A percentile compares a stretch with the other conserved stretches of the same genome.
phyloP scores from a whole-genome alignment of 805 yeast species.

The Pichia californica region DNA sequence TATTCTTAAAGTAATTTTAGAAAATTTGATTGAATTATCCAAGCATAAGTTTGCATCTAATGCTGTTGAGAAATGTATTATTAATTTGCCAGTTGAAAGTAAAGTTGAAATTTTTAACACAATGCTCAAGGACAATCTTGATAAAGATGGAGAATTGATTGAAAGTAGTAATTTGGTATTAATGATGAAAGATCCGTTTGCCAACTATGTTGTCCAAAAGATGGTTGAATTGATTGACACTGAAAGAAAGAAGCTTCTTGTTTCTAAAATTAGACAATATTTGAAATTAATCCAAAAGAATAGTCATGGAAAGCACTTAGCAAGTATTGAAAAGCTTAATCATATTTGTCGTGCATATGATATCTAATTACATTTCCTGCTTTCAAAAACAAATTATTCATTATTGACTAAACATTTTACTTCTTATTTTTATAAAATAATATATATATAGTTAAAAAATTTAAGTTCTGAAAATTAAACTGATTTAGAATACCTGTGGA shows the following conservation, averaged over 20 bases:
- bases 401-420: too few species aligned
- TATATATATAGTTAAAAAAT: too few species aligned
- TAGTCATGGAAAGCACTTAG: slow-evolving; percentile 74
- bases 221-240: slow-evolving; percentile 77
- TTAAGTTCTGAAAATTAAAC: too few species aligned
- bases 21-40: slow-evolving; percentile 63
- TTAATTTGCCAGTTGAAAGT: slow-evolving; percentile 61
- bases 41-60: slow-evolving; percentile 96
- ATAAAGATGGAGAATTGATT: slow-evolving; percentile 38
- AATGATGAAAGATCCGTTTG: slow-evolving; percentile 98
- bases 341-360: slow-evolving; percentile 43
- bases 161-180: slow-evolving; percentile 70
- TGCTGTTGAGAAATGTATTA: slow-evolving; percentile 91
- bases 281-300: slow-evolving; percentile 65
- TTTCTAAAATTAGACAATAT: slow-evolving; percentile 71
- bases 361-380: slow-evolving; percentile 1
- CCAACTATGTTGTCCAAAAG: slow-evolving; percentile 94
- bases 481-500: too few species aligned
- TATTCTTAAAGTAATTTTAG: slow-evolving; percentile 63
- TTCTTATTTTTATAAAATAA: too few species aligned
- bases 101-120: slow-evolving; percentile 56
- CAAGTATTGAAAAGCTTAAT: slow-evolving; percentile 70
- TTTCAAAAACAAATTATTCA: background rate
- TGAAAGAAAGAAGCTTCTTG: slow-evolving; percentile 60
- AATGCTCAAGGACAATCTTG: slow-evolving; percentile 50